phyloP scores from a whole-genome alignment of 169 alveolate genomes.

The Plasmodium gallinaceum region DNA sequence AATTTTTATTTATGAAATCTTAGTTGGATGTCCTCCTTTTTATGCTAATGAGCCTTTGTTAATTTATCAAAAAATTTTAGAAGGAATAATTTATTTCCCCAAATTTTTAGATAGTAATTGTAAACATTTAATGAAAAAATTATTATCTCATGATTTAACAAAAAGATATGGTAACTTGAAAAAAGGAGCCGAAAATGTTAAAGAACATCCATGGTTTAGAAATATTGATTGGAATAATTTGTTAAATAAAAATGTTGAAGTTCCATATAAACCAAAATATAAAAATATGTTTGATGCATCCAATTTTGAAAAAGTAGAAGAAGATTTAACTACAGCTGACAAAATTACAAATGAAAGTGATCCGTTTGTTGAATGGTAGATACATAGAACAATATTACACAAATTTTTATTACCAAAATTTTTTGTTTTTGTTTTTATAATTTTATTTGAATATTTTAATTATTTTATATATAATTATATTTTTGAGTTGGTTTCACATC shows the following conservation, averaged over 20 bases:
- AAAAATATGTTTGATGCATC: constrained; percentile 80
- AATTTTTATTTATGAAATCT: constrained; percentile 96
- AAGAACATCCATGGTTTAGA: constrained; percentile 92
- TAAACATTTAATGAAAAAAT: constrained; percentile 92
- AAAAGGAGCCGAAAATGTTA: constrained; percentile 95
- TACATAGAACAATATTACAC: not conserved
- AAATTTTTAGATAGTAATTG: constrained; percentile 92
- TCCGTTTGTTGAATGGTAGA: constrained; percentile 68
- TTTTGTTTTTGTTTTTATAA: not conserved
- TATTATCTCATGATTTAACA: constrained; percentile 94
- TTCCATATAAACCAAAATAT: constrained; percentile 90
- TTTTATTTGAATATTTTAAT: not conserved
- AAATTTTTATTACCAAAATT: not conserved
- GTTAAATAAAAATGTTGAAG: constrained; percentile 84
- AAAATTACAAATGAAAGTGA: constrained; percentile 72
- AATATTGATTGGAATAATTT: constrained; percentile 88
- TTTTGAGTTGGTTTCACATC: not conserved
- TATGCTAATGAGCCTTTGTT: constrained; percentile 98
- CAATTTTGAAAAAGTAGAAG: constrained; percentile 78
- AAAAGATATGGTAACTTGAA: constrained; percentile 96
- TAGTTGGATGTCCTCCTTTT: constrained; percentile 98
- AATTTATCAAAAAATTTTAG: constrained; percentile 96
- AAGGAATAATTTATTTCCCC: constrained; percentile 96
- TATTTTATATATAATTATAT: not conserved
- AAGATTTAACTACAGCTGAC: constrained; percentile 61